Percentiles rank a stretch among this genome's conserved stretches.
These are phyloP conservation scores for Leonotis leonurus DNA, from an alignment of 257 asterid genomes.

Conservation along the genomic window DNA sequence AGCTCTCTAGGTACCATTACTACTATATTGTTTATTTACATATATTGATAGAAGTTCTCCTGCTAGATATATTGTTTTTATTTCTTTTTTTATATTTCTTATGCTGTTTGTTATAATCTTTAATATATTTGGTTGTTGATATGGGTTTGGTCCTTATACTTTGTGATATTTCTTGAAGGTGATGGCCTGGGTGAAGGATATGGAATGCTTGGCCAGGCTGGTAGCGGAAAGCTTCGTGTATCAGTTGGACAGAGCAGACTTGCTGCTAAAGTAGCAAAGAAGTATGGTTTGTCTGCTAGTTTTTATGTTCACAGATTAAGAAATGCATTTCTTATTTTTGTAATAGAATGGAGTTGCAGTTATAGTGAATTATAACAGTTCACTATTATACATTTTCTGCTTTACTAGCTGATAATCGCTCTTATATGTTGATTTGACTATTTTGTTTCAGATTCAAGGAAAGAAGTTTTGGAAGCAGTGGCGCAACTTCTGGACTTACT, in stretches of 20 bases:
- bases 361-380: not conserved
- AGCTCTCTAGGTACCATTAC: slow-evolving; percentile 68
- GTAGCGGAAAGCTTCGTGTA: slow-evolving; percentile 90
- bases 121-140: not conserved
- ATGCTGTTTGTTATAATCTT: not conserved
- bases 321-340: slow-evolving; percentile 5
- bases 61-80: not conserved
- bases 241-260: slow-evolving; percentile 77
- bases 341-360: not conserved
- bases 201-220: slow-evolving; percentile 99
- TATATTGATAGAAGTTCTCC: not conserved
- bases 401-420: too few relatives aligned
- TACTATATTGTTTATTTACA: not conserved
- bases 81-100: not conserved
- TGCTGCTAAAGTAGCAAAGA: slow-evolving; percentile 84
- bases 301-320: too few relatives aligned
- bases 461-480: slow-evolving; percentile 64
- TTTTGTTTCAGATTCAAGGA: slow-evolving; percentile 75
- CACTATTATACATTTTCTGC: too few relatives aligned
- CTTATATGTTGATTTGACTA: not conserved
- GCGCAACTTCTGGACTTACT: slow-evolving; percentile 92
- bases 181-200: slow-evolving; percentile 99
- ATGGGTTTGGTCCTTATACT: not conserved
- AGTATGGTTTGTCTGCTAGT: slow-evolving; percentile 31
- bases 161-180: slow-evolving; percentile 39